Base-by-base conservation (phyloP, 148 eudicot species). In the Vaccinium vitisidaea region DNA sequence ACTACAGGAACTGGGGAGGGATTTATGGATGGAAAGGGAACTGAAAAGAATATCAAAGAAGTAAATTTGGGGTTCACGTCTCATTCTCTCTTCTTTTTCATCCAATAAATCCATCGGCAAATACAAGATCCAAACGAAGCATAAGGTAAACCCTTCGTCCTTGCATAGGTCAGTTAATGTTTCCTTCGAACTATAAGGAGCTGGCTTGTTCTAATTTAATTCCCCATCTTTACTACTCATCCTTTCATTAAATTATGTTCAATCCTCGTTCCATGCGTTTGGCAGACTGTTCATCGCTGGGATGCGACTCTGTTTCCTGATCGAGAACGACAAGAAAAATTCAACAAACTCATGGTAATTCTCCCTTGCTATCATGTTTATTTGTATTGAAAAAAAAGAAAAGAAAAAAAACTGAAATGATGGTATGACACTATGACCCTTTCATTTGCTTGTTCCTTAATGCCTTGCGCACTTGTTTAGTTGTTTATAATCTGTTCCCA, bases 261-360 rank as follows among this genome's bases (percentile, higher is more conserved):
- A 71, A 85, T 86, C 36, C 56, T 49, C 77, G 84, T 70, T 49
- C 82, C 43, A 70, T 55, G 80, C 77, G 27, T 75, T 32, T 73
- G 84, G 82, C 96, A 96, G 98, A 63, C 96, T 85, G 90, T 90
- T 86, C 95, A 90, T 82, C 94, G 88, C 73, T 96, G 99, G 99
- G 94, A 93, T 89, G 53, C 94, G 18, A 80, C 94, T 83, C 84
- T 86, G 59, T 94, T 97, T 84, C 87, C 94, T 77, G 99, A 97
- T 89, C 98, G 93, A 46, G 99, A 97, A 74, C 93, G 93, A 63
- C 97, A 97, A 89, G 99, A 95, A 87, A 97, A 97, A 86, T 97
- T 97, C 87, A 91, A 97, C 85, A 97, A 97, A 87, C 99, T 97
- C 96, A 97, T 97, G 99, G 99, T 97, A 94, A 97, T 88, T 89